Conservation (phyloP, 768 basidiomycete genomes). For the Strobilomyces confusus region DNA sequence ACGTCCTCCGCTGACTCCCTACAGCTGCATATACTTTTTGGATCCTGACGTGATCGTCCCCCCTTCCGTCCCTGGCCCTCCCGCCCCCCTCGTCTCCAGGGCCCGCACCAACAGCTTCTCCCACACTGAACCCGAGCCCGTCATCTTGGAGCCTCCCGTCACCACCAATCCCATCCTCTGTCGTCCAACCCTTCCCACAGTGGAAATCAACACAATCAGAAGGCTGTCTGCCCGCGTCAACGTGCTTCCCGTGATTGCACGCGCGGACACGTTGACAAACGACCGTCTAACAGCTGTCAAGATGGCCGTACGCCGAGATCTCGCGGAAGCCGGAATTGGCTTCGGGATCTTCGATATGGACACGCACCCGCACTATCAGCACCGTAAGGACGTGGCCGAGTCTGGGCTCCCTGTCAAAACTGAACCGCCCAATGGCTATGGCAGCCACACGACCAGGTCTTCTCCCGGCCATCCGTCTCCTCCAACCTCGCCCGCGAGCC, state of each 20-base stretch:
- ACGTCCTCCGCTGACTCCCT: constrained; percentile 18
- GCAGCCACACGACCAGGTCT: constrained; percentile 47
- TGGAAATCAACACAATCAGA: constrained; percentile 75
- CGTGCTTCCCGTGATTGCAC: constrained; percentile 81
- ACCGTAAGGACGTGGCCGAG: constrained; percentile 42
- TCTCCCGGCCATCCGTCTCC: constrained; percentile 52
- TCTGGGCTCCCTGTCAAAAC: constrained; percentile 41
- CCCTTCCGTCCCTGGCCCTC: constrained; percentile 60
- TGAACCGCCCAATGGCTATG: constrained; percentile 53
- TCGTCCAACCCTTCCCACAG: constrained; percentile 61
- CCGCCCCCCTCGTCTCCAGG: constrained; percentile 64
- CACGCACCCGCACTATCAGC: constrained; percentile 45
- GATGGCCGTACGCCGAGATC: constrained; percentile 72
- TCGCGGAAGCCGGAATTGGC: constrained; percentile 81
- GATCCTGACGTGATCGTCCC: constrained; percentile 81
- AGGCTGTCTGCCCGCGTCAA: constrained; percentile 79
- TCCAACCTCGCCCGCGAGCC: constrained; percentile 60
- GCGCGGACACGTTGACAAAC: constrained; percentile 77
- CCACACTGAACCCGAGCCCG: constrained; percentile 67
- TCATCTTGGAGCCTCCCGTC: constrained; percentile 77
- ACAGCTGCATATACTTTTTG: constrained; percentile 82
- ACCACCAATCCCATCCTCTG: constrained; percentile 67
- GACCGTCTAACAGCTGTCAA: constrained; percentile 79
- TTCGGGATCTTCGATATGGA: constrained; percentile 88
- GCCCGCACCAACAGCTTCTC: constrained; percentile 69